A percentile compares a stretch with the other conserved stretches of the same genome.
These are phyloP conservation scores for Puccinia polysora DNA, from an alignment of 1,284 basidiomycete species.

Conservation along the genomic window DNA sequence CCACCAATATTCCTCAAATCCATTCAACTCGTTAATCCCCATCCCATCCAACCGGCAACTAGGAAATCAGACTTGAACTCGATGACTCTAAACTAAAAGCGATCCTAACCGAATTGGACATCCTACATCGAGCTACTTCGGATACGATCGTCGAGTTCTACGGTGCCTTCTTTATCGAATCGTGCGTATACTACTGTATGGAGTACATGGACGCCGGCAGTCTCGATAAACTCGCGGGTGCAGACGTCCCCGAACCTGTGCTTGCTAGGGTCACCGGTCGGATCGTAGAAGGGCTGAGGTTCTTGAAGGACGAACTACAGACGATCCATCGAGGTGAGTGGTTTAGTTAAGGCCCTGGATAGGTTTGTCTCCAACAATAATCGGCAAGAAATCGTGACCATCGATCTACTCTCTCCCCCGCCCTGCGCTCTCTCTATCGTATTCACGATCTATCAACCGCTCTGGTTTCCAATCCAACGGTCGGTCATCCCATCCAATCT, in stretches of 20 bases:
- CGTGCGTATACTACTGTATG: constrained; percentile 99
- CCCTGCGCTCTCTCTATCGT: too few relatives aligned
- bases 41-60: constrained; percentile 44
- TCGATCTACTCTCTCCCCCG: too few relatives aligned
- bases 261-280: constrained; percentile 74
- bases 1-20: constrained; percentile 22
- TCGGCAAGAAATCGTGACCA: too few relatives aligned
- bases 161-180: constrained; percentile 97
- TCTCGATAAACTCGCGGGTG: constrained; percentile 73
- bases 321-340: constrained; percentile 86
- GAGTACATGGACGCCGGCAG: constrained; percentile 97
- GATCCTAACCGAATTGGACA: constrained; percentile 97
- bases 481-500: neutral
- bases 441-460: too few relatives aligned
- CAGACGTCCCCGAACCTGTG: constrained; percentile 74
- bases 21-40: constrained; percentile 12
- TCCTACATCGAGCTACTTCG: constrained; percentile 84
- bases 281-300: constrained; percentile 87
- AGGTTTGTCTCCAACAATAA: neutral
- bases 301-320: constrained; percentile 90
- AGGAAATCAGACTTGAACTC: constrained; percentile 98
- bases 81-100: constrained; percentile 89
- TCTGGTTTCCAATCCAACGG: neutral
- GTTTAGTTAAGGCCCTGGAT: too few relatives aligned
- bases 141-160: constrained; percentile 96